These are phyloP conservation scores for Dothistroma septosporum DNA, from an alignment of 2,329 filamentous ascomycete genomes.

Conservation along the genomic window DNA sequence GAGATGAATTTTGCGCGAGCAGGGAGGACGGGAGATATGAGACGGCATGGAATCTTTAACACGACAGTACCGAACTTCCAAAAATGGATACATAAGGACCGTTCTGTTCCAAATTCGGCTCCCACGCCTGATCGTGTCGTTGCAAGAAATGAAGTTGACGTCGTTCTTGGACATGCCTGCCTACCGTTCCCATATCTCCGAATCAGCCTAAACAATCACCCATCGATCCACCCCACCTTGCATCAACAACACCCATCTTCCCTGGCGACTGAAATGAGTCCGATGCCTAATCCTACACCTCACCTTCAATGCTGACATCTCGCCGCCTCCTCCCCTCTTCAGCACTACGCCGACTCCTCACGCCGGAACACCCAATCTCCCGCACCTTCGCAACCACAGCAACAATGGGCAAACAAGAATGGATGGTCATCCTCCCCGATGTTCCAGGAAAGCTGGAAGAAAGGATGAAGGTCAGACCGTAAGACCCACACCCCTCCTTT, in stretches of 20 bases:
- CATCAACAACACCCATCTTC: neutral
- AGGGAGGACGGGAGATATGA: too few species aligned
- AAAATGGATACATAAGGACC: too few species aligned
- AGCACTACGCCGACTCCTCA: neutral
- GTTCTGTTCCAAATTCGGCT: too few species aligned
- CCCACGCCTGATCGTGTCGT: too few species aligned
- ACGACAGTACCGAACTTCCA: too few species aligned
- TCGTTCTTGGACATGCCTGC: too few species aligned
- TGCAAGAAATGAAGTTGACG: too few species aligned
- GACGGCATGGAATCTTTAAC: too few species aligned
- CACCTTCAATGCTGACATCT: neutral
- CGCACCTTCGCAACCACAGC: slow-evolving; percentile 22
- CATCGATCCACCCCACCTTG: neutral
- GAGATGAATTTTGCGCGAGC: too few species aligned
- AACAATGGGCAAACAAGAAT: slow-evolving; percentile 43
- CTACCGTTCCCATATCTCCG: neutral
- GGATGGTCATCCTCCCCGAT: slow-evolving; percentile 50
- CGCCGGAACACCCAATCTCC: neutral
- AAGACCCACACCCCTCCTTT: too few species aligned
- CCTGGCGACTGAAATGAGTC: neutral
- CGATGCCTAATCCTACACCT: neutral
- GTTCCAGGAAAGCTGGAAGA: slow-evolving; percentile 39
- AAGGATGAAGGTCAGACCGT: slow-evolving; percentile 42
- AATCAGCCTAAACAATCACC: neutral
- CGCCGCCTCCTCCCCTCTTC: neutral